Evolutionary conservation across 2,329 filamentous ascomycete species (phyloP).

Genomic region (Beauveria bassiana): DNA sequence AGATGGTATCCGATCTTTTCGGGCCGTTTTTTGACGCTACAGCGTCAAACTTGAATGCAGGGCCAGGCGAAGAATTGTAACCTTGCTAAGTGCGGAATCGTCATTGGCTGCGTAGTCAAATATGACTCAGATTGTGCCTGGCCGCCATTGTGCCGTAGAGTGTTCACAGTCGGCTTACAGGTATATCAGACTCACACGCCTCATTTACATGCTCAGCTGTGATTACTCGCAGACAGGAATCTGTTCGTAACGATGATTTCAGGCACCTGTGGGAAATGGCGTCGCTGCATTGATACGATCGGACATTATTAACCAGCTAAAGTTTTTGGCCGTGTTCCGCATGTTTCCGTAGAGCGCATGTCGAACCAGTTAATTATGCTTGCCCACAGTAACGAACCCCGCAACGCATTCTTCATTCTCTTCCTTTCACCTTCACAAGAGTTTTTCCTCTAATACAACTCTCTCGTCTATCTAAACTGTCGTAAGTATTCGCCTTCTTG

Average conservation of each 20-base stretch:
- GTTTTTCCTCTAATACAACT: not conserved
- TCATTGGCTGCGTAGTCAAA: not conserved
- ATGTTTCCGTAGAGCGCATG: constrained; percentile 9
- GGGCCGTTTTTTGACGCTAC: not conserved
- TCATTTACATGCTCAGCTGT: too few species aligned
- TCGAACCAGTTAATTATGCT: constrained; percentile 1
- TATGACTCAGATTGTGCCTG: not conserved
- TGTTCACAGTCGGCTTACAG: not conserved
- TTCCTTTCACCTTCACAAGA: not conserved
- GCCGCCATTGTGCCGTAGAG: not conserved
- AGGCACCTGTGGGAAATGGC: not conserved
- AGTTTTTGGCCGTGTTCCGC: constrained; percentile 6
- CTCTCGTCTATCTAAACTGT: not conserved
- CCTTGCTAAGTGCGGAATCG: not conserved
- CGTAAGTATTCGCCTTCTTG: not conserved
- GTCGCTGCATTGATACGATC: not conserved
- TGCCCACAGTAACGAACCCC: not conserved
- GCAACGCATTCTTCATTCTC: not conserved
- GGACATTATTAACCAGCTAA: constrained; percentile 1
- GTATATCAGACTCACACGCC: not conserved
- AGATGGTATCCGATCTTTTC: not conserved
- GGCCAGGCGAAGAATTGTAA: not conserved
- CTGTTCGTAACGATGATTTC: not conserved
- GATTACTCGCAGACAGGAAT: not conserved
- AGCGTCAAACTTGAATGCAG: not conserved